These are phyloP conservation scores for Sphaerostilbella broomeana DNA, from an alignment of 2,329 filamentous ascomycete genomes.

Conservation along the genomic window DNA sequence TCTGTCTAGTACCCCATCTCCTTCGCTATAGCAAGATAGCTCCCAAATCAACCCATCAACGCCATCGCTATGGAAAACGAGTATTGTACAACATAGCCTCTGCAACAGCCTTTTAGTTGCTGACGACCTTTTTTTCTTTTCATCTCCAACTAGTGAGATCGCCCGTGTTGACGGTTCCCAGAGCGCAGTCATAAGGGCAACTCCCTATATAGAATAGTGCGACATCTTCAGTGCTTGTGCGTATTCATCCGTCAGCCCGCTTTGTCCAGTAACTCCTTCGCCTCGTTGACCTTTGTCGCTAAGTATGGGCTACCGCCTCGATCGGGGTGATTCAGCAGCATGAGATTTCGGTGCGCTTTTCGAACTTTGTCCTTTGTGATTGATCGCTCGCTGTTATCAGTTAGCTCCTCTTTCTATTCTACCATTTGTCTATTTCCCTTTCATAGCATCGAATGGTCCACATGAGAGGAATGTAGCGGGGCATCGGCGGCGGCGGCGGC, in stretches of 20 bases:
- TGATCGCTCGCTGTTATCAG: constrained; percentile 73
- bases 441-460: too few species aligned
- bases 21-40: constrained; percentile 14
- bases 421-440: too few species aligned
- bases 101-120: background rate
- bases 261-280: constrained; percentile 93
- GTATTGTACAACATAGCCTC: constrained; percentile 30
- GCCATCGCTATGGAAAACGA: constrained; percentile 39
- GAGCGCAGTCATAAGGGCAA: background rate
- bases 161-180: background rate
- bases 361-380: constrained; percentile 89
- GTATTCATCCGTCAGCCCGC: constrained; percentile 19
- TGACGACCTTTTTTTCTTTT: background rate
- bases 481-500: too few species aligned
- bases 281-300: constrained; percentile 97
- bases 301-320: constrained; percentile 93
- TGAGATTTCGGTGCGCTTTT: constrained; percentile 89
- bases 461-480: too few species aligned
- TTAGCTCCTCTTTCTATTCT: too few species aligned
- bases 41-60: constrained; percentile 27
- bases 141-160: constrained; percentile 1
- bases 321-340: constrained; percentile 97
- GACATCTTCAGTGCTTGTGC: too few species aligned
- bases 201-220: background rate
- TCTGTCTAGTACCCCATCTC: constrained; percentile 4